Evolutionary conservation across 73 alveolate genomes (phyloP), one percentile per base, ranked within the genome.

Genomic region (Paramecium pentaurelia): DNA sequence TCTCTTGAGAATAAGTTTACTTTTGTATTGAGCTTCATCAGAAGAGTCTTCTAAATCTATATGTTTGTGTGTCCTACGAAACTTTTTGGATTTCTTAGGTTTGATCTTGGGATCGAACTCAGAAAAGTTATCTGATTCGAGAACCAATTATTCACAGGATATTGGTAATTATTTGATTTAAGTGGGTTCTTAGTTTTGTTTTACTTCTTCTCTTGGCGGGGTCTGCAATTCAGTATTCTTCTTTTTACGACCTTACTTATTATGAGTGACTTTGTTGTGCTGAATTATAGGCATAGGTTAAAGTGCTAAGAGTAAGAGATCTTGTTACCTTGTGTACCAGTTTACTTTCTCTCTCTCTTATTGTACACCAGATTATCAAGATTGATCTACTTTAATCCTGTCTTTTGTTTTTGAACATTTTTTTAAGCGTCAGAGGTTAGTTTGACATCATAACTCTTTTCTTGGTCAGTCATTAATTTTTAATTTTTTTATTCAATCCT

Each of bases 341-440:
- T 30, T 44, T 37, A 34, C 71, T 77, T 77, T 37, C 90, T 59
- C 49, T 77, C 91, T 47, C 91, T 14, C 77, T 80, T 80, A 45
- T 80, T 25, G 91, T 32, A 80, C 49, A 80, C 91, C 38, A 80
- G 34, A 80, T 80, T 80, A 80, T 80, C 91, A 45, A 80, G 91
- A 49, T 80, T 49, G 25, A 80, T 80, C 58, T 80, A 80, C 44
- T 80, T 40, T 20, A 80, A 80, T 49, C 47, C 91, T 8, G 91
- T 80, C 75, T 80, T 80, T 42, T 32, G 47, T 25, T 40, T 80
- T 64, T 80, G 49, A 9, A 27, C 49, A 60, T 80, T 80, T 40
- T 73, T 73, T 36, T 25, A 73, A 6, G 34, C 42, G 7, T 73
- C 34, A 0, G 16, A 73, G 37, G 40, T 38, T 38, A 32, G 47